These are phyloP conservation scores for Candida mesenterica DNA, from an alignment of 1,139 yeast species.

Conservation along the genomic window DNA sequence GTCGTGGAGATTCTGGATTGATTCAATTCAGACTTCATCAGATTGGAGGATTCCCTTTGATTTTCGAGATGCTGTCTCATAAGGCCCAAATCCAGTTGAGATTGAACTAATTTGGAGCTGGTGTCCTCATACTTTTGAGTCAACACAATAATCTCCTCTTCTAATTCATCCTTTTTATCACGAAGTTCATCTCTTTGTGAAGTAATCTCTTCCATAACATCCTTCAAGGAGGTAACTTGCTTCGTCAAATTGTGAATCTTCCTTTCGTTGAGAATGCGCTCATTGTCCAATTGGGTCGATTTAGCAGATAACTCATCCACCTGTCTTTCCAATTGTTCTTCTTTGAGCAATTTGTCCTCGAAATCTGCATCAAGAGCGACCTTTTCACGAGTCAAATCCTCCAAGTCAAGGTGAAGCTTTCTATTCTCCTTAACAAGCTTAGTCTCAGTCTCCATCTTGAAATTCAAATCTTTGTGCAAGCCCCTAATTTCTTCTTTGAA, in stretches of 20 bases:
- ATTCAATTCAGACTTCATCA: conserved; percentile 34
- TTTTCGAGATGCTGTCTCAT: conserved; percentile 38
- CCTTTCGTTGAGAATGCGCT: conserved; percentile 40
- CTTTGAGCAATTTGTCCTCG: conserved; percentile 48
- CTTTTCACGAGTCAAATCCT: conserved; percentile 48
- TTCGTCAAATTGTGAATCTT: conserved; percentile 48
- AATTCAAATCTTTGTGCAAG: conserved; percentile 56
- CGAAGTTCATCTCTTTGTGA: conserved; percentile 51
- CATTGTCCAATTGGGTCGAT: conserved; percentile 48
- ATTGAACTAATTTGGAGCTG: conserved; percentile 31
- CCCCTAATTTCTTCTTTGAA: conserved; percentile 58
- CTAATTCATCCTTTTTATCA: conserved; percentile 46
- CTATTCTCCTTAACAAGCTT: conserved; percentile 64
- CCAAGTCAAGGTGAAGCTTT: conserved; percentile 59
- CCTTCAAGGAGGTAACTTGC: conserved; percentile 52
- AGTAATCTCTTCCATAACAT: conserved; percentile 49
- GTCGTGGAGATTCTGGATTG: conserved; percentile 33
- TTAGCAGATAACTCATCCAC: conserved; percentile 47
- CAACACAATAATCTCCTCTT: conserved; percentile 43
- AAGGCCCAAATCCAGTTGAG: conserved; percentile 29
- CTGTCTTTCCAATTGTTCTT: conserved; percentile 46
- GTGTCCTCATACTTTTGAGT: conserved; percentile 46
- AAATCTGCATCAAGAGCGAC: conserved; percentile 53
- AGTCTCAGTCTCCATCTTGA: conserved; percentile 61
- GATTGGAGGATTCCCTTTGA: conserved; percentile 32